phyloP scores from a whole-genome alignment of 78 protist genomes.

The Dictyostelium intermedium region DNA sequence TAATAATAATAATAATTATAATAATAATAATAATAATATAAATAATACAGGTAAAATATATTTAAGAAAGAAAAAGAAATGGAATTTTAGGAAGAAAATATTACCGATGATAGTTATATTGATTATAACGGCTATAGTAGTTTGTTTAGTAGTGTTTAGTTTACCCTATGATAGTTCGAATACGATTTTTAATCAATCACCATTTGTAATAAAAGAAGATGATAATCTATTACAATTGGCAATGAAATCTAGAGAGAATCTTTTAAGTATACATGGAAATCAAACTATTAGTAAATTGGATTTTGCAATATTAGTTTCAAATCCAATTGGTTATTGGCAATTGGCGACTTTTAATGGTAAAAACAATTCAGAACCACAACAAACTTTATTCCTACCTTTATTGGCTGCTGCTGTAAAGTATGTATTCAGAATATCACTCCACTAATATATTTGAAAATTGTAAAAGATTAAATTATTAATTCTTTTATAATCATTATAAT shows the following conservation, averaged over 20 bases:
- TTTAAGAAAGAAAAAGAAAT: slow-evolving; percentile 10
- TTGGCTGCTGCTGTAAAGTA: slow-evolving; percentile 66
- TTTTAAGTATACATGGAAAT: slow-evolving; percentile 19
- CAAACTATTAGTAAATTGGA: slow-evolving; percentile 21
- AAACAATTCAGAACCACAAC: neutral
- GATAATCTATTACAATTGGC: neutral
- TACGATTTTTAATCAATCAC: neutral
- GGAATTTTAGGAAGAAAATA: slow-evolving; percentile 15
- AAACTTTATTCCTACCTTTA: slow-evolving; percentile 39
- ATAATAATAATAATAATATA: neutral
- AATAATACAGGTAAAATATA: neutral
- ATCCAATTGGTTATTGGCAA: slow-evolving; percentile 73
- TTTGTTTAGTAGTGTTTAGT: slow-evolving; percentile 9
- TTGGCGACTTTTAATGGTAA: slow-evolving; percentile 59
- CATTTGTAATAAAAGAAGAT: slow-evolving; percentile 26
- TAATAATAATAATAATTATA: neutral
- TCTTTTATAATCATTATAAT: neutral
- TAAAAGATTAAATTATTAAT: too few species aligned
- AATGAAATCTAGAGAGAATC: slow-evolving; percentile 2
- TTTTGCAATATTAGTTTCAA: slow-evolving; percentile 19
- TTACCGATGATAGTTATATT: slow-evolving; percentile 29
- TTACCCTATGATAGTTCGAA: slow-evolving; percentile 8
- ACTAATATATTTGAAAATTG: too few species aligned
- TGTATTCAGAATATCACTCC: too few species aligned
- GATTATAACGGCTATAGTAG: neutral